Base-by-base conservation (phyloP, 2,329 filamentous ascomycete genomes). In the Colletotrichum scovillei region DNA sequence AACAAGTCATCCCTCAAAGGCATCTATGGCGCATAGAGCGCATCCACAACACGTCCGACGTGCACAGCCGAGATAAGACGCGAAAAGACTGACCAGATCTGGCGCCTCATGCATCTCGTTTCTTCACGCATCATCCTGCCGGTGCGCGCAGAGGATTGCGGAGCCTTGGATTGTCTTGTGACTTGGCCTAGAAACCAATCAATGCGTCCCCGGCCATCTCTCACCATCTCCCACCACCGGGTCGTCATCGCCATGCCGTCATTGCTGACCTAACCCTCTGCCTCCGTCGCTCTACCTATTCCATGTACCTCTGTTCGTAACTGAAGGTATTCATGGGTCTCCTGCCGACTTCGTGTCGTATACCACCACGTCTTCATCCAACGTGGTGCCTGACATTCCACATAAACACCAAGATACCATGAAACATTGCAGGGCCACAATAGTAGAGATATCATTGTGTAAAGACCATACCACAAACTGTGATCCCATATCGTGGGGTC, bases 211-310 rank as follows among this genome's bases (percentile, higher is more conserved):
- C 35, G 16, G 55, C 62, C 60, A 57, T 38, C 22, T 42, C 26
- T 52, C 46, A 56, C 57, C 60, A 62, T 66, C 35, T 42, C 30
- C 55, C 46, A 35, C 22, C 46, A 32, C 60, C 12, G 26, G 5
- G 26, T 70, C 66, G 67, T 70, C 60, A 73, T 70, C 56, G 60
- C 49, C 5, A 70, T 65, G 70, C 60, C 70, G 60, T 73, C 67
- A 70, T 56, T 35, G 60, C 55, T 66, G 46, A 63, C 42, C 42
- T 49, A 49, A 49, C 38, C 9, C 14, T 24, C 68, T 60, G 32
- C 55, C n/a, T 63, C 32, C 22, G 11, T 12, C 19, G 28, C 7
- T 16, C 22, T 35, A 22, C n/a, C 2, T 35, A 7, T 19, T 32
- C n/a, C 4, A 53, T 4, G n/a, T 57, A 30, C 26, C 30, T 58